Conservation (phyloP, 495 filamentous ascomycete genomes). For the Parathielavia hyrcaniae region DNA sequence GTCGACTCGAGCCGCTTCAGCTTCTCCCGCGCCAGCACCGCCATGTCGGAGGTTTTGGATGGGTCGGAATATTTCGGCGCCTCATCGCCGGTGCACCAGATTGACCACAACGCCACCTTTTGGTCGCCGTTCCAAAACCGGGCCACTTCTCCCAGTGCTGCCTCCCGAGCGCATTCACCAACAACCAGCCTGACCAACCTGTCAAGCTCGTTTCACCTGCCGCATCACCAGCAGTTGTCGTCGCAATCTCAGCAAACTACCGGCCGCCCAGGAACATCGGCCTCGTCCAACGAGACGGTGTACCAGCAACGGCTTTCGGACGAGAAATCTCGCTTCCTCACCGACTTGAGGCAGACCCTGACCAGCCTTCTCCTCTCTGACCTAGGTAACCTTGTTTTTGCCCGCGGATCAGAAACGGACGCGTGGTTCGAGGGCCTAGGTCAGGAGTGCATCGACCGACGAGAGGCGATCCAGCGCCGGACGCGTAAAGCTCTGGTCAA, state of each 20-base stretch:
- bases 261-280: slow-evolving; percentile 47
- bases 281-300: slow-evolving; percentile 55
- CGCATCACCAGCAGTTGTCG: slow-evolving; percentile 36
- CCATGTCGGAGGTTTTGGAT: slow-evolving; percentile 58
- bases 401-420: slow-evolving; percentile 86
- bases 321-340: slow-evolving; percentile 60
- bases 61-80: slow-evolving; percentile 64
- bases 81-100: slow-evolving; percentile 62
- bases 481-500: slow-evolving; percentile 35
- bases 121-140: slow-evolving; percentile 76
- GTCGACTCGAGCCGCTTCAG: slow-evolving; percentile 59
- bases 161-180: slow-evolving; percentile 50
- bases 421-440: slow-evolving; percentile 76
- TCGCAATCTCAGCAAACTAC: slow-evolving; percentile 39
- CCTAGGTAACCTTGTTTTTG: slow-evolving; percentile 76
- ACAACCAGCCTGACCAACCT: slow-evolving; percentile 50
- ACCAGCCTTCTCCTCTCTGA: slow-evolving; percentile 86
- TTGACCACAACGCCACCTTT: slow-evolving; percentile 75
- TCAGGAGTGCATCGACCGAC: slow-evolving; percentile 68
- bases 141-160: slow-evolving; percentile 55
- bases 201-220: slow-evolving; percentile 40
- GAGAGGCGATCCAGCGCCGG: slow-evolving; percentile 56
- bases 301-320: slow-evolving; percentile 49
- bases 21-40: slow-evolving; percentile 49
- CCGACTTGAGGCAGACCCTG: slow-evolving; percentile 69